Evolutionary conservation across 179 eudicot genomes (phyloP).

Genomic region (Spinacia oleracea): DNA sequence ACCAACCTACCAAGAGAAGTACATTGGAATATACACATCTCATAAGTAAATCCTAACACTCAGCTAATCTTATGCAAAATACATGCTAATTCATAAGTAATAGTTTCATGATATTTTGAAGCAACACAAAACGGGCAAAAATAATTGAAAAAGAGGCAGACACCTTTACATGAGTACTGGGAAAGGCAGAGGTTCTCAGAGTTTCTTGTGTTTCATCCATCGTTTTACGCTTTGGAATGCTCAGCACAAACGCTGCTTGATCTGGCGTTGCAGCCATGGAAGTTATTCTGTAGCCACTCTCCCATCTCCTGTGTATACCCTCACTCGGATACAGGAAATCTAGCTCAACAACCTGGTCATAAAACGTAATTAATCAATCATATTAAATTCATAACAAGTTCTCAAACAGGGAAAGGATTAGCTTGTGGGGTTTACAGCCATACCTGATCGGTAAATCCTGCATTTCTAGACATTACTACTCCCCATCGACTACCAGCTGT

Average conservation of each 20-base stretch:
- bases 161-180: conserved; percentile 94
- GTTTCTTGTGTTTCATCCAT: conserved; percentile 94
- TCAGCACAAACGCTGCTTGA: conserved; percentile 87
- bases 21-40: not conserved
- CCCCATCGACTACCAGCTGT: conserved; percentile 81
- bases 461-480: conserved; percentile 72
- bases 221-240: conserved; percentile 77
- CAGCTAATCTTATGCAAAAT: not conserved
- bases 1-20: not conserved
- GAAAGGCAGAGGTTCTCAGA: conserved; percentile 83
- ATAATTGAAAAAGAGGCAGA: not conserved
- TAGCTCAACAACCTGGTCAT: conserved; percentile 78
- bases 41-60: no score
- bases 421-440: not conserved
- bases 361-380: not conserved
- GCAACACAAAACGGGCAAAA: not conserved
- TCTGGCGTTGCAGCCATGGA: conserved; percentile 90
- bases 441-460: conserved; percentile 75
- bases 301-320: conserved; percentile 93
- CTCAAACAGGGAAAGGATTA: not conserved
- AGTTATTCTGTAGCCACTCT: conserved; percentile 81
- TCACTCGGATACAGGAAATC: conserved; percentile 94
- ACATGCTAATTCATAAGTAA: not conserved
- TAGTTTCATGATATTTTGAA: not conserved
- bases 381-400: not conserved